Percentiles rank a stretch among this genome's conserved stretches.
Conservation (phyloP, 1,139 yeast species). For the Debaryomyces udenii region DNA sequence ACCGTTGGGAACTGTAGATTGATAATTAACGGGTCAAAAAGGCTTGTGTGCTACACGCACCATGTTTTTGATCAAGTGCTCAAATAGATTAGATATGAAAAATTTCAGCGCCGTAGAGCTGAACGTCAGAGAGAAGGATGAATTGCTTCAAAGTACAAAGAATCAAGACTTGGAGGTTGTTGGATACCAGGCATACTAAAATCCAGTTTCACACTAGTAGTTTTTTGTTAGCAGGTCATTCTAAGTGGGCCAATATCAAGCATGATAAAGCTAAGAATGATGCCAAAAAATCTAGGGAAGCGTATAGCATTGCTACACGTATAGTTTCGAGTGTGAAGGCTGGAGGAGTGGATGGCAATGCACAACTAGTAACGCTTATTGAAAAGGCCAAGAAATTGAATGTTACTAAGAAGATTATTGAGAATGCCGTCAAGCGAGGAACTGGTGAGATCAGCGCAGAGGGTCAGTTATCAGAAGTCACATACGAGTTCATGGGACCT, state of each 20-base stretch:
- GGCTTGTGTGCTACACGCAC: slow-evolving; percentile 6
- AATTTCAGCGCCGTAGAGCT: not conserved
- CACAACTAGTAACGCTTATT: slow-evolving; percentile 71
- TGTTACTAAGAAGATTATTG: slow-evolving; percentile 83
- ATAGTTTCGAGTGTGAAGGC: slow-evolving; percentile 72
- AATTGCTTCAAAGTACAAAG: not conserved
- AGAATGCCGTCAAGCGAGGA: slow-evolving; percentile 84
- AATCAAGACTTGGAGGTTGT: not conserved
- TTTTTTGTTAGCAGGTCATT: slow-evolving; percentile 64
- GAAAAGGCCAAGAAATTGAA: slow-evolving; percentile 79
- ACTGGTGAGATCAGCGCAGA: slow-evolving; percentile 53
- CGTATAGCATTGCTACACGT: slow-evolving; percentile 71
- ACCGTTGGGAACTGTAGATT: too few relatives aligned
- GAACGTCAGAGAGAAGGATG: not conserved
- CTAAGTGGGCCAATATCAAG: slow-evolving; percentile 93
- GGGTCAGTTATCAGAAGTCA: slow-evolving; percentile 40
- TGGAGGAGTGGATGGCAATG: slow-evolving; percentile 62
- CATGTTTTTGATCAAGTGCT: slow-evolving; percentile 1
- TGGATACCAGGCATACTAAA: not conserved
- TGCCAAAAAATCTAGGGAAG: slow-evolving; percentile 69
- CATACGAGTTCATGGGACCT: slow-evolving; percentile 93
- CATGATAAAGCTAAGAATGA: slow-evolving; percentile 95
- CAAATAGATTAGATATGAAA: slow-evolving; percentile 8
- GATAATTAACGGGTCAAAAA: slow-evolving; percentile 1
- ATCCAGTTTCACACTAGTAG: slow-evolving; percentile 19